Conservation (phyloP, 495 filamentous ascomycete genomes). For the Tirmania nivea region DNA sequence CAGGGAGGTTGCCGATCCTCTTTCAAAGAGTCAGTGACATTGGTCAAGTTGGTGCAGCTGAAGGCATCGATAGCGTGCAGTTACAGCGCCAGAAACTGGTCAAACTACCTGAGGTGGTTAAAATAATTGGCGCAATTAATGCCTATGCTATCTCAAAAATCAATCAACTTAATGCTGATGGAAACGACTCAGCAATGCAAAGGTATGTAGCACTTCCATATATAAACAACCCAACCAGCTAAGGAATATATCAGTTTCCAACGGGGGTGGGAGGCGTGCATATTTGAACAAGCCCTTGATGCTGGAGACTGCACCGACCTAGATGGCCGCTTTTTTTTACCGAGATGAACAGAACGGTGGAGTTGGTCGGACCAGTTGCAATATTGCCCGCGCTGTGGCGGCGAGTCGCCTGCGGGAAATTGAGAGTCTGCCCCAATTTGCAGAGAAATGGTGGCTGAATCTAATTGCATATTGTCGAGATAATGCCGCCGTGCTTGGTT, state of each 20-base stretch:
- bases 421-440: background rate
- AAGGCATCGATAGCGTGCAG: too few relatives aligned
- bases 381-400: background rate
- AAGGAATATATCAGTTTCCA: background rate
- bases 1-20: background rate
- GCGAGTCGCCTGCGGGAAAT: background rate
- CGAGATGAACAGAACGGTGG: background rate
- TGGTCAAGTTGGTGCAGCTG: background rate
- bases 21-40: background rate
- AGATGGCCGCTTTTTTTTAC: background rate
- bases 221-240: background rate
- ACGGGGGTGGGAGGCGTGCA: background rate
- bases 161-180: background rate
- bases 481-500: background rate
- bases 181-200: background rate
- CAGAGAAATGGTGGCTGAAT: background rate
- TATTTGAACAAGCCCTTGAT: background rate
- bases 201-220: too few relatives aligned
- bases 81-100: too few relatives aligned
- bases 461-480: background rate
- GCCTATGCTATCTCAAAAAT: background rate
- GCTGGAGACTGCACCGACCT: background rate
- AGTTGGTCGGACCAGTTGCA: background rate
- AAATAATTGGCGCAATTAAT: background rate
- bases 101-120: background rate